phyloP scores from a whole-genome alignment of 495 filamentous ascomycete species.

The Penicillium crystallinum region DNA sequence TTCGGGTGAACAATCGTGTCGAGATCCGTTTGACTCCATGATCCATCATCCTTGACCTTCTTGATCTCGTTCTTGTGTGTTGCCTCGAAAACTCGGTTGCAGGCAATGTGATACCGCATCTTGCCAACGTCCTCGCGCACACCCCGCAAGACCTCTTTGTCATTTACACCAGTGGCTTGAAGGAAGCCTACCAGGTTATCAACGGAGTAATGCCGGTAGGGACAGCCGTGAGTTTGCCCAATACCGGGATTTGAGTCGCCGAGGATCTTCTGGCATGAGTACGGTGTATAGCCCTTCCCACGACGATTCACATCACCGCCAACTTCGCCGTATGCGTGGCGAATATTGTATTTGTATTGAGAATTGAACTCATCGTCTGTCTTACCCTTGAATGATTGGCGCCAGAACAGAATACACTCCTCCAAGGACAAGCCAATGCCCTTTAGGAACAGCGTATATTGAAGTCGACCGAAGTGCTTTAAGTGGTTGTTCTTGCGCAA shows the following conservation, averaged over 20 bases:
- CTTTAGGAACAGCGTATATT: constrained; percentile 97
- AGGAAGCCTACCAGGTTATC: constrained; percentile 79
- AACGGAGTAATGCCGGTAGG: constrained; percentile 83
- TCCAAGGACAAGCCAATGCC: constrained; percentile 88
- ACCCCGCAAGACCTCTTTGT: constrained; percentile 68
- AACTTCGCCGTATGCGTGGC: constrained; percentile 90
- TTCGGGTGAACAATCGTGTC: constrained; percentile 98
- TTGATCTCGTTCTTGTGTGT: constrained; percentile 82
- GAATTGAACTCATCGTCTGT: constrained; percentile 92
- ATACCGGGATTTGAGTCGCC: constrained; percentile 76
- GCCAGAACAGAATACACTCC: constrained; percentile 94
- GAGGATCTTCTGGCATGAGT: constrained; percentile 90
- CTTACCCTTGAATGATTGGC: constrained; percentile 70
- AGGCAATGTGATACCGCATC: constrained; percentile 90
- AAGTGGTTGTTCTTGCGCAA: constrained; percentile 81
- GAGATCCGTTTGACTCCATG: constrained; percentile 72
- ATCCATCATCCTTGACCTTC: constrained; percentile 74
- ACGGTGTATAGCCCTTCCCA: constrained; percentile 79
- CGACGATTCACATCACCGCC: constrained; percentile 87
- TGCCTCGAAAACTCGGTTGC: constrained; percentile 92
- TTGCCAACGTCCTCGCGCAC: constrained; percentile 86
- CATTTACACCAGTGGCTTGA: constrained; percentile 68
- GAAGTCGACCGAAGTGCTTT: constrained; percentile 89
- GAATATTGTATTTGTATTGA: constrained; percentile 93
- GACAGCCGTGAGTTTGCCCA: constrained; percentile 89